A percentile compares a stretch with the other conserved stretches of the same genome.
Evolutionary conservation across 352 stramenopile species (phyloP).

Genomic region (Phytopythium oedochilum): DNA sequence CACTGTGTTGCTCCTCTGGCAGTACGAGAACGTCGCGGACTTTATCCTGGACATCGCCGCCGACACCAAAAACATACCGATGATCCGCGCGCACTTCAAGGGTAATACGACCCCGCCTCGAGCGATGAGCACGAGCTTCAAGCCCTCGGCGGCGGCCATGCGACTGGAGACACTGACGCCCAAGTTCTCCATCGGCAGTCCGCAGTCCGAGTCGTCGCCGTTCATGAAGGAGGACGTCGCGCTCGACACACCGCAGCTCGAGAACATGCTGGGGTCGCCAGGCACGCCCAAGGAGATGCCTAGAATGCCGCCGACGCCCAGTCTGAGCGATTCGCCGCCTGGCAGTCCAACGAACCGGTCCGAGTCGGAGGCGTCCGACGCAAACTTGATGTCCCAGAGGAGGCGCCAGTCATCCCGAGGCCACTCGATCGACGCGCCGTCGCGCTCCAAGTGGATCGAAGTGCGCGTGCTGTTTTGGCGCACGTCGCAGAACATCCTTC

Average conservation of each 20-base stretch:
- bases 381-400: not conserved
- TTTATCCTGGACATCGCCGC: constrained; percentile 78
- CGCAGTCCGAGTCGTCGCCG: constrained; percentile 40
- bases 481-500: constrained; percentile 66
- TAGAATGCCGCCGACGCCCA: constrained; percentile 9
- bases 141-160: not conserved
- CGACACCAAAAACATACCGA: constrained; percentile 54
- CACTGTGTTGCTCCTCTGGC: not conserved
- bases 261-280: constrained; percentile 28
- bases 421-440: constrained; percentile 7
- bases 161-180: constrained; percentile 12
- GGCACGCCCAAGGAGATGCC: constrained; percentile 10
- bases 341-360: constrained; percentile 13
- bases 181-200: constrained; percentile 25
- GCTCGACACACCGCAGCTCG: constrained; percentile 39
- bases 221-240: constrained; percentile 48
- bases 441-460: constrained; percentile 49
- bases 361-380: not conserved
- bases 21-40: constrained; percentile 79
- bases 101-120: constrained; percentile 16
- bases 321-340: not conserved
- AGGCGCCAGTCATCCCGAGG: not conserved
- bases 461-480: constrained; percentile 66
- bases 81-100: constrained; percentile 48
- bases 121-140: not conserved